Percentiles rank a stretch among this genome's conserved stretches.
Evolutionary conservation across 1,284 basidiomycete species (phyloP).

Genomic region (Ganoderma resinaceum): DNA sequence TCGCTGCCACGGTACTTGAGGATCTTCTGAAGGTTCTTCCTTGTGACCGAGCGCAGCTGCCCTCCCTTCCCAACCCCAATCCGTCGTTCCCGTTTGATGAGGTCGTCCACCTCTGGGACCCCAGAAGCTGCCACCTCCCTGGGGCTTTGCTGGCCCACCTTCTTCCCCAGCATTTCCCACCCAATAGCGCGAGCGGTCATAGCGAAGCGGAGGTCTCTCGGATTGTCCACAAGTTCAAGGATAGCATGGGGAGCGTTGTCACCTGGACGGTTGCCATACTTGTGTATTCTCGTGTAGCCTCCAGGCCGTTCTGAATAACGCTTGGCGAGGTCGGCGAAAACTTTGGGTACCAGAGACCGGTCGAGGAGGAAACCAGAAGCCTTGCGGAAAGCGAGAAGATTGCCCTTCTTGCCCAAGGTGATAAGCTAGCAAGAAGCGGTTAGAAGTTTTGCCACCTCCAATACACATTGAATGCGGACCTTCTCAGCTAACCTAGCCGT

Average conservation of each 20-base stretch:
- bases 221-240: conserved; percentile 94
- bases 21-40: conserved; percentile 76
- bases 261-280: conserved; percentile 86
- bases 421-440: conserved; percentile 67
- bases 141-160: conserved; percentile 52
- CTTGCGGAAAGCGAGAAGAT: conserved; percentile 65
- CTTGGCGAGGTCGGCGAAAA: conserved; percentile 82
- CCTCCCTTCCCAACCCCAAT: conserved; percentile 48
- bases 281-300: conserved; percentile 96
- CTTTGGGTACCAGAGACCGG: conserved; percentile 74
- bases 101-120: conserved; percentile 50
- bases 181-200: conserved; percentile 86
- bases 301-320: conserved; percentile 89
- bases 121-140: conserved; percentile 58
- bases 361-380: conserved; percentile 83
- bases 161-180: conserved; percentile 73
- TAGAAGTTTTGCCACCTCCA: not conserved
- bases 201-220: conserved; percentile 87
- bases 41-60: conserved; percentile 62
- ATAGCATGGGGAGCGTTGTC: conserved; percentile 96
- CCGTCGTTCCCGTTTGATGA: conserved; percentile 56
- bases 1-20: conserved; percentile 59
- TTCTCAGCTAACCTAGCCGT: conserved; percentile 93
- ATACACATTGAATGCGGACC: conserved; percentile 49
- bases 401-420: conserved; percentile 86